Conservation (phyloP, 2,329 filamentous ascomycete genomes). For the Zymoseptoria pseudotritici region DNA sequence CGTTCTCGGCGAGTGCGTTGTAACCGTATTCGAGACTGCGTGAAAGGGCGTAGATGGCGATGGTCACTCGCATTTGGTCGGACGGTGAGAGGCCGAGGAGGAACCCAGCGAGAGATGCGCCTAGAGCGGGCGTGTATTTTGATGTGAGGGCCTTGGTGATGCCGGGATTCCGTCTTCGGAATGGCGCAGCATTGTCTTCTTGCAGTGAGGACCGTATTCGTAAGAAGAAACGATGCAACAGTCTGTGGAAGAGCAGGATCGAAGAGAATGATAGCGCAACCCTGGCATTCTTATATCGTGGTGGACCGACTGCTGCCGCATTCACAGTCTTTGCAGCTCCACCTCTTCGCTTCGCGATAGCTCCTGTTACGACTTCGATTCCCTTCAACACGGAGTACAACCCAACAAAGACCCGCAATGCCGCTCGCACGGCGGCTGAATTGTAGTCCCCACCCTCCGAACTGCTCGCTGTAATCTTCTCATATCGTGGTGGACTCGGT, state of each 20-base stretch:
- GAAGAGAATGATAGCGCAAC: constrained; percentile 76
- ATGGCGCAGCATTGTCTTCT: constrained; percentile 66
- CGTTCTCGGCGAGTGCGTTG: constrained; percentile 70
- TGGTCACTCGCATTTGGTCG: constrained; percentile 64
- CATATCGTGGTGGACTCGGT: constrained; percentile 44
- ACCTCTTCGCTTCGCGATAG: constrained; percentile 29
- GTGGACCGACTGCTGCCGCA: constrained; percentile 1
- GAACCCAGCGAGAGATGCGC: constrained; percentile 78
- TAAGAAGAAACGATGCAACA: constrained; percentile 83
- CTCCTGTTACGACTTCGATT: constrained; percentile 37
- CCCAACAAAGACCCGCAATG: constrained; percentile 38
- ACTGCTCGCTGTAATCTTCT: constrained; percentile 35
- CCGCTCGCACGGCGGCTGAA: constrained; percentile 40
- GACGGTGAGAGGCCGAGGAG: constrained; percentile 69
- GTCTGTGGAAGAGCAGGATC: constrained; percentile 79
- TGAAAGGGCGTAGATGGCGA: constrained; percentile 75
- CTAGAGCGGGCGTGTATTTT: constrained; percentile 77
- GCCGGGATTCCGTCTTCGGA: constrained; percentile 73
- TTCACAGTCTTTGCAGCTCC: constrained; percentile 5
- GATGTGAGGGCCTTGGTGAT: constrained; percentile 71
- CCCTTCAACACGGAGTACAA: constrained; percentile 39
- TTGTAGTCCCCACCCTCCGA: constrained; percentile 36
- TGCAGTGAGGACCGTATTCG: constrained; percentile 72
- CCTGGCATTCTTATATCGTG: constrained; percentile 53
- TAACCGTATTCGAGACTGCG: constrained; percentile 79